These are phyloP conservation scores for Pleurotus giganteus DNA, from an alignment of 768 basidiomycete genomes.

Conservation along the genomic window DNA sequence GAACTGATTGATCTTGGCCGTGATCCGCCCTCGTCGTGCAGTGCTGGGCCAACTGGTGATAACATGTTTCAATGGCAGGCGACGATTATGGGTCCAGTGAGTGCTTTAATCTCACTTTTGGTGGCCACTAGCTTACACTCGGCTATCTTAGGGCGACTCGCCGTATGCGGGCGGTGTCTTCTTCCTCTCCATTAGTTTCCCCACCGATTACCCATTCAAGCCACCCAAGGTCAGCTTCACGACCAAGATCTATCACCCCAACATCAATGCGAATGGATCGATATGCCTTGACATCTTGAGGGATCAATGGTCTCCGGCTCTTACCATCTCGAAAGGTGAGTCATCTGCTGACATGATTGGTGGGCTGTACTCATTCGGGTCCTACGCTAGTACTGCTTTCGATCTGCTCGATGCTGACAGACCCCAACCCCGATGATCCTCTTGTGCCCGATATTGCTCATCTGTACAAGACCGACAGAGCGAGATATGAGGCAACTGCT, in stretches of 20 bases:
- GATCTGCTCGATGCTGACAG: conserved; percentile 99
- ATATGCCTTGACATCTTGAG: conserved; percentile 98
- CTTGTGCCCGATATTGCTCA: conserved; percentile 98
- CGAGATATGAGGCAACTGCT: conserved; percentile 96
- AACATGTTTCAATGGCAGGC: conserved; percentile 99
- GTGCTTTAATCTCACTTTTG: conserved; percentile 28
- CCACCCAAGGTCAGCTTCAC: conserved; percentile 99
- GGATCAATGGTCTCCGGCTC: conserved; percentile 98
- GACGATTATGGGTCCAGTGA: conserved; percentile 98
- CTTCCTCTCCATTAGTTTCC: conserved; percentile 93
- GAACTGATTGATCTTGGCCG: conserved; percentile 99
- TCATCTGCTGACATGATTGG: conserved; percentile 6
- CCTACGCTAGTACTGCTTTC: conserved; percentile 86
- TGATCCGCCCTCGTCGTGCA: conserved; percentile 99
- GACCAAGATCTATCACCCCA: conserved; percentile 99
- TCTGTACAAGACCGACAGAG: conserved; percentile 98
- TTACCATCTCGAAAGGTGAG: conserved; percentile 98
- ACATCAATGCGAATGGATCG: conserved; percentile 99
- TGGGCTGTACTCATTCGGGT: not conserved
- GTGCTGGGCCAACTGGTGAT: conserved; percentile 95
- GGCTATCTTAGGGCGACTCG: conserved; percentile 76
- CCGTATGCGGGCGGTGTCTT: conserved; percentile 99
- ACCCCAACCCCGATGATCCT: conserved; percentile 99
- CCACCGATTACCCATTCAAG: conserved; percentile 99
- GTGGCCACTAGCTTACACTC: conserved; percentile 17